phyloP scores from a whole-genome alignment of 768 basidiomycete species.

The Xerocomellus intermedius region DNA sequence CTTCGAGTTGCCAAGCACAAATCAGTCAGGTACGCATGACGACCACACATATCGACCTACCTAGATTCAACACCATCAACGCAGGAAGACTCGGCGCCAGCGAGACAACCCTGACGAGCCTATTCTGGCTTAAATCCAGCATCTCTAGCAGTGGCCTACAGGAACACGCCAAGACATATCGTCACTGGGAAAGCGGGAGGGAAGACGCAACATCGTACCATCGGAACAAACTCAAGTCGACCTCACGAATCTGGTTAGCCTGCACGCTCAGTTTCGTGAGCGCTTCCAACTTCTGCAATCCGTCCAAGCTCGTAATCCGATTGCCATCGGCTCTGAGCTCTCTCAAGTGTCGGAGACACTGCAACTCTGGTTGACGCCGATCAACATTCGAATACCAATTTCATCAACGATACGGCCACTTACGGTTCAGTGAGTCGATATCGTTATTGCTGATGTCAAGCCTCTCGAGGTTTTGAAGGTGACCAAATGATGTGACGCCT shows the following conservation, averaged over 20 bases:
- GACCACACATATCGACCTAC: constrained; percentile 49
- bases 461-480: constrained; percentile 81
- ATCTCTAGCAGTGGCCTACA: constrained; percentile 65
- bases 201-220: constrained; percentile 53
- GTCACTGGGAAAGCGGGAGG: constrained; percentile 3
- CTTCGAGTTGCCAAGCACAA: constrained; percentile 41
- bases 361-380: constrained; percentile 58
- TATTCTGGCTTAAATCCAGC: constrained; percentile 79
- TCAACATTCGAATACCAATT: background rate
- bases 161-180: constrained; percentile 11
- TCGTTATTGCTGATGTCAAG: constrained; percentile 91
- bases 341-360: constrained; percentile 78
- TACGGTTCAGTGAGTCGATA: constrained; percentile 83
- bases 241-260: constrained; percentile 61
- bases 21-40: constrained; percentile 17
- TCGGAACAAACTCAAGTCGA: constrained; percentile 60
- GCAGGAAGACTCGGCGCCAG: constrained; percentile 55
- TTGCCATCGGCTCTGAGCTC: constrained; percentile 92
- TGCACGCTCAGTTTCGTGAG: constrained; percentile 83
- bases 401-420: constrained; percentile 33
- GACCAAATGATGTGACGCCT: constrained; percentile 82
- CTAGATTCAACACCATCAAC: constrained; percentile 76
- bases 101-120: constrained; percentile 55
- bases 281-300: constrained; percentile 74
- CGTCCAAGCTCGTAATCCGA: constrained; percentile 67